Evolutionary conservation across 768 basidiomycete genomes (phyloP).

Genomic region (Hemileccinum impolitum): DNA sequence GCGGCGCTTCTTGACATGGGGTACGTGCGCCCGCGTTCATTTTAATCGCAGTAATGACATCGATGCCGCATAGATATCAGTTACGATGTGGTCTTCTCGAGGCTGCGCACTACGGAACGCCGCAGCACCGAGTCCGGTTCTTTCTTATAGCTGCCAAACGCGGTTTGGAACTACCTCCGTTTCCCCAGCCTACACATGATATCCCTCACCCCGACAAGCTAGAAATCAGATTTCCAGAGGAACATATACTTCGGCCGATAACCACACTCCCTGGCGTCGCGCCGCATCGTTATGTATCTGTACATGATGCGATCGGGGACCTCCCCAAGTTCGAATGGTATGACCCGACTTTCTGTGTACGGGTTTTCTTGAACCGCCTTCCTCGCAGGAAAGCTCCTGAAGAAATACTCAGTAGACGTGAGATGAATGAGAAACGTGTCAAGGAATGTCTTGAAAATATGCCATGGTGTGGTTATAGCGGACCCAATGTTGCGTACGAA

Average conservation of each 20-base stretch:
- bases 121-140: constrained; percentile 45
- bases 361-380: not conserved
- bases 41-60: not conserved
- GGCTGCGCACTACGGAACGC: constrained; percentile 47
- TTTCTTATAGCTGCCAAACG: constrained; percentile 45
- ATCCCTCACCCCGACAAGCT: constrained; percentile 41
- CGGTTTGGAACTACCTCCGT: constrained; percentile 33
- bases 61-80: constrained; percentile 37
- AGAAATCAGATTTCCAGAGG: constrained; percentile 50
- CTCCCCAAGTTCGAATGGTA: constrained; percentile 75
- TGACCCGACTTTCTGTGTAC: constrained; percentile 1
- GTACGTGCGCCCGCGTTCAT: constrained; percentile 35
- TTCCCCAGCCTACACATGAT: constrained; percentile 44
- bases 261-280: constrained; percentile 47
- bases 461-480: constrained; percentile 32
- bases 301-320: constrained; percentile 74
- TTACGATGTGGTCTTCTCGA: constrained; percentile 41
- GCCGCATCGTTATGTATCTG: constrained; percentile 53
- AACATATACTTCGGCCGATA: constrained; percentile 40
- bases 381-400: constrained; percentile 24
- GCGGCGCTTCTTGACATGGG: constrained; percentile 62
- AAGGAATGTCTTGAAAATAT: constrained; percentile 38
- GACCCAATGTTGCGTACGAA: constrained; percentile 30
- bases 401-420: constrained; percentile 2
- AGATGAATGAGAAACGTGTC: constrained; percentile 20